Evolutionary conservation across 2,329 filamentous ascomycete genomes (phyloP).

Genomic region (Neopestalotiopsis sp.): DNA sequence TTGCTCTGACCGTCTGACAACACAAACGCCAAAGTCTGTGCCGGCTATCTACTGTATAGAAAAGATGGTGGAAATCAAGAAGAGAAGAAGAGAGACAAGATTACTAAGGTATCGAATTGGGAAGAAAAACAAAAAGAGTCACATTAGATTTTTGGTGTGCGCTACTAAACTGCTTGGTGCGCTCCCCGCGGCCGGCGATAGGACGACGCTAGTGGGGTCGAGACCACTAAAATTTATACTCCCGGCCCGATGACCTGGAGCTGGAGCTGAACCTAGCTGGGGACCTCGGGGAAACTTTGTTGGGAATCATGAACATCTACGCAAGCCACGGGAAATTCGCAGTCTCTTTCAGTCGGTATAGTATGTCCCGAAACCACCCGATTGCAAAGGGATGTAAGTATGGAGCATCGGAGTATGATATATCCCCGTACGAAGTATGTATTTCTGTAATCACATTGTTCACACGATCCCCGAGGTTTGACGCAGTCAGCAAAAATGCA

Average conservation of each 20-base stretch:
- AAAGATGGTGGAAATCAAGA: neutral
- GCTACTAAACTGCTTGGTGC: neutral
- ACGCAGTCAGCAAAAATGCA: too few relatives aligned
- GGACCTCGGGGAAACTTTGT: neutral
- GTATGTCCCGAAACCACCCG: too few relatives aligned
- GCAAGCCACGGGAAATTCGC: too few relatives aligned
- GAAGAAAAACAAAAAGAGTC: neutral
- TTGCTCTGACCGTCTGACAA: neutral
- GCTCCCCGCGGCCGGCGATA: neutral
- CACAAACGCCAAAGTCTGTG: neutral
- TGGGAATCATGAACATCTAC: neutral
- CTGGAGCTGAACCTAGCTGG: neutral
- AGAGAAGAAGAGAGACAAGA: neutral
- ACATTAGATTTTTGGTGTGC: neutral
- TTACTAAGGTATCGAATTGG: neutral
- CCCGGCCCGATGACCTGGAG: neutral
- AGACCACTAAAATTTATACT: conserved; percentile 3
- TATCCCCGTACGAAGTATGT: too few relatives aligned
- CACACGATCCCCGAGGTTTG: too few relatives aligned
- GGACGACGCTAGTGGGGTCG: neutral
- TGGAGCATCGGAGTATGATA: too few relatives aligned
- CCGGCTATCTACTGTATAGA: neutral
- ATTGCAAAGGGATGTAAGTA: too few relatives aligned
- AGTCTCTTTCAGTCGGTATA: too few relatives aligned
- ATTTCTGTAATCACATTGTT: too few relatives aligned